Base-by-base conservation (phyloP, 345 rosid genomes). In the Kandelia obovata region DNA sequence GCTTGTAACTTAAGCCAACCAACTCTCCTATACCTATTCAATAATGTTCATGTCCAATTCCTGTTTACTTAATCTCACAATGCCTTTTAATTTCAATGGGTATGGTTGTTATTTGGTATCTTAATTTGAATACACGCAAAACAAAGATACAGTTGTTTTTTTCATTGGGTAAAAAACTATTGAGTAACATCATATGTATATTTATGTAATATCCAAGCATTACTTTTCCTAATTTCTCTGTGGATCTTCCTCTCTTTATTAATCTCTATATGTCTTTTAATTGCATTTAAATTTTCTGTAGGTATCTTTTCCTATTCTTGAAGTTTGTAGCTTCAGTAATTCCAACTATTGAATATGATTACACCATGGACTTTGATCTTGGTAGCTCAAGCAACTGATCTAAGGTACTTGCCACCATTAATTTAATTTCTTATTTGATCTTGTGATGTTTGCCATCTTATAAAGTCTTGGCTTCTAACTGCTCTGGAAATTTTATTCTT, bases 351-450 rank as follows among this genome's bases (percentile, higher is more conserved):
- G 98, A 90, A 78, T 92, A 90, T 66, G 96, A 92, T 75, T 92
- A 90, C 78, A 92, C 96, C 23, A 88, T 92, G 96, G 96, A 90
- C 84, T 92, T 90, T 58, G 96, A 92, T 82, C 92, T 92, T 61
- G 98, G 98, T 64, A 85, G 96, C 85, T 84, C 92, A 71, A 87
- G 92, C 90, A 71, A 37, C 70, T 88, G 81, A 86, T 69, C 19
- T 27, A 23, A 72, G 76, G 80, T 77, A 63, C 37, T 51, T 53
- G 10, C 55, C 46, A 51, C 53, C 39, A 5, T 31, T 25, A 56
- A 10, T 57, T 46, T 21, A 25, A 9, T 58, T 5, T 43, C 31
- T 23, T 46, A 25, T 25, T 56, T 7, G 28, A 56, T 56, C 65
- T 53, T 61, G 19, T 19, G 35, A 49, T 61, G 47, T 13, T 32